A percentile compares a stretch with the other conserved stretches of the same genome.
These are phyloP conservation scores for Solanum hybrid DNA, from an alignment of 305 asterid species.

Conservation along the genomic window DNA sequence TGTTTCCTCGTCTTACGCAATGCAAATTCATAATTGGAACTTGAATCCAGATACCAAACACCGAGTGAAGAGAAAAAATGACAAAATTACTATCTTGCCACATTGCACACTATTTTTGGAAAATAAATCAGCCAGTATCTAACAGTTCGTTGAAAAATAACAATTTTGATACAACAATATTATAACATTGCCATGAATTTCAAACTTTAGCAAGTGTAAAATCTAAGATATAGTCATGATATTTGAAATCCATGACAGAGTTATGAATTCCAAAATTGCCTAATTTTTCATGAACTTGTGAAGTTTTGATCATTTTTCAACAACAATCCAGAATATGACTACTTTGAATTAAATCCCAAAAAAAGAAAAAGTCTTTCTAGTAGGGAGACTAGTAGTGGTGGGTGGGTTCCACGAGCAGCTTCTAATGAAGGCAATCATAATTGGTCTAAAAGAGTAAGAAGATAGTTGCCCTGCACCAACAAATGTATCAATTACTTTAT, in stretches of 20 bases:
- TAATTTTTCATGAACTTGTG: background rate
- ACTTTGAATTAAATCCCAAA: background rate
- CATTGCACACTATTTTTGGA: background rate
- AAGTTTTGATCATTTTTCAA: background rate
- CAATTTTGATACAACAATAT: background rate
- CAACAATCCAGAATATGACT: background rate
- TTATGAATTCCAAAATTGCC: background rate
- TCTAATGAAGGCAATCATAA: constrained; percentile 3
- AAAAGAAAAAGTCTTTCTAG: background rate
- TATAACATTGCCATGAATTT: background rate
- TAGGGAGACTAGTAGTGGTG: background rate
- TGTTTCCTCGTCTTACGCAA: background rate
- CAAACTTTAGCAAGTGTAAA: background rate
- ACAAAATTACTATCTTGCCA: background rate
- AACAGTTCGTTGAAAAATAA: background rate
- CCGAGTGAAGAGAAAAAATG: background rate
- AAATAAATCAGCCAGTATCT: background rate
- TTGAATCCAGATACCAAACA: background rate
- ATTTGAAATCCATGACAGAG: background rate
- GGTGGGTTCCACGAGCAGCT: background rate
- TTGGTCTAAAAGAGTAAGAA: background rate
- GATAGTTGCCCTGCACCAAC: background rate
- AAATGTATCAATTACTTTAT: background rate
- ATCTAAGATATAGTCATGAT: background rate
- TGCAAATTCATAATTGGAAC: background rate